phyloP scores from a whole-genome alignment of 2,329 filamentous ascomycete species.

The Pezicula rhizophila region DNA sequence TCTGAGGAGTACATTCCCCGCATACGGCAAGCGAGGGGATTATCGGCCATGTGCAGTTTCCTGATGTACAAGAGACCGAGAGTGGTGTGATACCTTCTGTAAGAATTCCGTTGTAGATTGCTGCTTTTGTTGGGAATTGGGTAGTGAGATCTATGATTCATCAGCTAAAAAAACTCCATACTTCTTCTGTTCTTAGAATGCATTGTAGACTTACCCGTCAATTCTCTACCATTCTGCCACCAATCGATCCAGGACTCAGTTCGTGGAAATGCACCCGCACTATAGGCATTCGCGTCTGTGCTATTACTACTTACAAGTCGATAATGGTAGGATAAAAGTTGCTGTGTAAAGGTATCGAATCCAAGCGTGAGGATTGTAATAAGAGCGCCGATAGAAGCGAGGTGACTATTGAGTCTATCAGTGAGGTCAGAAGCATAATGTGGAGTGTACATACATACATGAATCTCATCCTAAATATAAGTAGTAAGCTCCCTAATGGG shows the following conservation, averaged over 20 bases:
- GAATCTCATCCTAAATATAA: neutral
- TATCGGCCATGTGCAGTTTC: neutral
- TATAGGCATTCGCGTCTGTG: neutral
- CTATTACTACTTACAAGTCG: neutral
- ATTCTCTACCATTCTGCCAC: neutral
- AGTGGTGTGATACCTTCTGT: neutral
- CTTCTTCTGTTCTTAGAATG: neutral
- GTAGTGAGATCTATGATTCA: neutral
- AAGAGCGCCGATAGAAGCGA: neutral
- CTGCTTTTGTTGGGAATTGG: neutral
- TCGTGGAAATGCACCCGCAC: neutral
- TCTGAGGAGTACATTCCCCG: neutral
- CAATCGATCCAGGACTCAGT: neutral
- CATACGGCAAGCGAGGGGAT: neutral
- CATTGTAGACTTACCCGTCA: neutral
- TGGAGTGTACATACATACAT: neutral
- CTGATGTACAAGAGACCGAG: neutral
- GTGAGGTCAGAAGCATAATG: neutral
- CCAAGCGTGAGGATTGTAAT: neutral
- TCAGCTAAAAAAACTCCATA: neutral
- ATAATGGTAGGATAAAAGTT: neutral
- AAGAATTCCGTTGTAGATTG: neutral
- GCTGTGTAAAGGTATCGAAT: slow-evolving; percentile 1
- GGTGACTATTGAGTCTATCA: neutral
- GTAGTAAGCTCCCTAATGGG: neutral